Percentiles rank a stretch among this genome's conserved stretches.
Evolutionary conservation across 306 rosid species (phyloP).

Genomic region (Sicyos baderoa): DNA sequence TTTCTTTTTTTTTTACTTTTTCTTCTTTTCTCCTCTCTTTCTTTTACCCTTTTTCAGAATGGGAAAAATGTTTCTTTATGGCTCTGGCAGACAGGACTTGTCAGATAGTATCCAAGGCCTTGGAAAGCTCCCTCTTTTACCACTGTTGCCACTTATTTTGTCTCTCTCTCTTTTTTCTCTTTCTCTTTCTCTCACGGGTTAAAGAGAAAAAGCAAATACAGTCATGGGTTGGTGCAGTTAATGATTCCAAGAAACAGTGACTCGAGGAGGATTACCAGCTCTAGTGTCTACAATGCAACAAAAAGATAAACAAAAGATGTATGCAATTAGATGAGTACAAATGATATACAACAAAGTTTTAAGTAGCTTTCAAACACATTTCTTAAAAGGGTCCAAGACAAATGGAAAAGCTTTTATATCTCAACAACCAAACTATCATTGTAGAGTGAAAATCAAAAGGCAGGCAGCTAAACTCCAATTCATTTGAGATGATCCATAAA

Average conservation of each 20-base stretch:
- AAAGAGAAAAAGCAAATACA: background rate
- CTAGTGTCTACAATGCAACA: background rate
- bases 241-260: background rate
- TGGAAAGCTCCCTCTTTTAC: conserved; percentile 31
- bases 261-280: conserved; percentile 11
- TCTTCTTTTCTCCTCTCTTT: background rate
- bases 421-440: background rate
- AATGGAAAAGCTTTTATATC: background rate
- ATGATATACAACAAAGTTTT: background rate
- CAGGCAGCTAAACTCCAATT: background rate
- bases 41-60: conserved; percentile 16
- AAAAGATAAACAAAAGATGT: background rate
- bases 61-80: conserved; percentile 20
- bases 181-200: background rate
- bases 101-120: conserved; percentile 74
- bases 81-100: conserved; percentile 68
- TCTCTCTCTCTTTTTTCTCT: background rate
- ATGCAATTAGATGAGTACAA: background rate
- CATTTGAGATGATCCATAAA: background rate
- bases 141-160: conserved; percentile 16
- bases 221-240: background rate
- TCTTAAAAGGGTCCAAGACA: background rate
- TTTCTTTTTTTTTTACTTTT: conserved; percentile 2
- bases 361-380: conserved; percentile 4
- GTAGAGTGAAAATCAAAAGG: background rate